A percentile compares a stretch with the other conserved stretches of the same genome.
These are phyloP conservation scores for Talaromyces liani DNA, from an alignment of 495 filamentous ascomycete genomes.

Conservation along the genomic window DNA sequence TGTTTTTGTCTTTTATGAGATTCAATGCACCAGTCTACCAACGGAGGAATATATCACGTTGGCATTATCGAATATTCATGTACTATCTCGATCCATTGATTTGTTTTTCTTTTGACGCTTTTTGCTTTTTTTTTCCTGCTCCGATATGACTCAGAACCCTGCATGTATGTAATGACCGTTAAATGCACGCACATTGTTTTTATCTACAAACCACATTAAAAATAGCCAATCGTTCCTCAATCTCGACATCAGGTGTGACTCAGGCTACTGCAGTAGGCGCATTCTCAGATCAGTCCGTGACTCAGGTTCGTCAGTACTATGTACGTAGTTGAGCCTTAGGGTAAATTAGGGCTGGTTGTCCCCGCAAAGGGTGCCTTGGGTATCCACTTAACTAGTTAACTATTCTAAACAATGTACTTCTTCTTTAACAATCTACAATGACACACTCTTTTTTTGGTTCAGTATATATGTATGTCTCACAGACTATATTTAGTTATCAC, in stretches of 20 bases:
- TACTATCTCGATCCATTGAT: background rate
- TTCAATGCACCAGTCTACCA: background rate
- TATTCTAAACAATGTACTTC: too few species aligned
- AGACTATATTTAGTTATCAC: background rate
- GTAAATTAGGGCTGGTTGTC: background rate
- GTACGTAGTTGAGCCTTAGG: background rate
- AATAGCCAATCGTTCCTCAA: background rate
- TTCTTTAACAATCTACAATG: background rate
- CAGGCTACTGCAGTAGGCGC: background rate
- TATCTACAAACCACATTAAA: background rate
- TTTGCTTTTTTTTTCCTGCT: slow-evolving; percentile 7
- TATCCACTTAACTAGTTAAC: background rate
- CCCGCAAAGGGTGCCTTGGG: background rate
- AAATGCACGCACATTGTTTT: background rate
- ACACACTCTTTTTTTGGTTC: background rate
- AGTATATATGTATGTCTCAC: background rate
- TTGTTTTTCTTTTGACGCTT: background rate
- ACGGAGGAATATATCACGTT: background rate
- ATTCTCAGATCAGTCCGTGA: background rate
- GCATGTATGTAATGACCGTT: slow-evolving; percentile 9
- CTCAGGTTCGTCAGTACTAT: background rate
- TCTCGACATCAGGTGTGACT: background rate
- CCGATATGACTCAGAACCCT: slow-evolving; percentile 12
- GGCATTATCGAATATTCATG: background rate
- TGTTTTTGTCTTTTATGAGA: background rate